Evolutionary conservation across 1,284 basidiomycete genomes (phyloP).

Genomic region (Microbotryum scabiosae): DNA sequence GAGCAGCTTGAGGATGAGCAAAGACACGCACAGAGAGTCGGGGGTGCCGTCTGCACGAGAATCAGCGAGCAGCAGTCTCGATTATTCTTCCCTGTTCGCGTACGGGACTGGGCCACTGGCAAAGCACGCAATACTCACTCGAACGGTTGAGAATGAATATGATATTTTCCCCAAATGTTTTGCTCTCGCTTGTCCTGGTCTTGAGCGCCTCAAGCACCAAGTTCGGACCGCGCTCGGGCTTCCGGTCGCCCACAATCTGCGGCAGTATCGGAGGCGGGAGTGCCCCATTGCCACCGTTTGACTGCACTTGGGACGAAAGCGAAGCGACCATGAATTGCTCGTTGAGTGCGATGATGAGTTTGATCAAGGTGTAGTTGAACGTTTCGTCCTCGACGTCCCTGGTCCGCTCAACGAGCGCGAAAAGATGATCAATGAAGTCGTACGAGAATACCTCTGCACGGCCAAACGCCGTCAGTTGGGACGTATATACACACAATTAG

Average conservation of each 20-base stretch:
- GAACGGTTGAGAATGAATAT: slow-evolving; percentile 98
- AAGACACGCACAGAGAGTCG: slow-evolving; percentile 89
- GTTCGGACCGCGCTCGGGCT: slow-evolving; percentile 46
- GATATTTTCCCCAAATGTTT: slow-evolving; percentile 95
- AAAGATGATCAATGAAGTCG: slow-evolving; percentile 77
- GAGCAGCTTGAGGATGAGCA: slow-evolving; percentile 87
- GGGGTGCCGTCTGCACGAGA: slow-evolving; percentile 56
- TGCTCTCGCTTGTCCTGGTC: slow-evolving; percentile 69
- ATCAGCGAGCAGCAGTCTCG: neutral
- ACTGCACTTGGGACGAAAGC: slow-evolving; percentile 31
- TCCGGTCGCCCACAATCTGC: slow-evolving; percentile 4
- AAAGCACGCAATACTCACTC: slow-evolving; percentile 48
- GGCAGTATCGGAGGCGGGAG: slow-evolving; percentile 22
- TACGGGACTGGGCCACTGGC: neutral
- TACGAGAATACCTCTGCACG: slow-evolving; percentile 65
- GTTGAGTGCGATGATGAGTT: slow-evolving; percentile 83
- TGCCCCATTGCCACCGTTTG: neutral
- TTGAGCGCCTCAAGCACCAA: slow-evolving; percentile 75
- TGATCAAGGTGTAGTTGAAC: slow-evolving; percentile 89
- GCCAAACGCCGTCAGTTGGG: neutral
- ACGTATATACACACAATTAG: neutral
- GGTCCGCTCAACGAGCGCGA: slow-evolving; percentile 89
- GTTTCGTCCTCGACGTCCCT: slow-evolving; percentile 78
- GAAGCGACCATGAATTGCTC: slow-evolving; percentile 94
- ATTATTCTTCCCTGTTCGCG: neutral